phyloP scores from a whole-genome alignment of 2,329 filamentous ascomycete genomes.

The Aspergillus sp. region DNA sequence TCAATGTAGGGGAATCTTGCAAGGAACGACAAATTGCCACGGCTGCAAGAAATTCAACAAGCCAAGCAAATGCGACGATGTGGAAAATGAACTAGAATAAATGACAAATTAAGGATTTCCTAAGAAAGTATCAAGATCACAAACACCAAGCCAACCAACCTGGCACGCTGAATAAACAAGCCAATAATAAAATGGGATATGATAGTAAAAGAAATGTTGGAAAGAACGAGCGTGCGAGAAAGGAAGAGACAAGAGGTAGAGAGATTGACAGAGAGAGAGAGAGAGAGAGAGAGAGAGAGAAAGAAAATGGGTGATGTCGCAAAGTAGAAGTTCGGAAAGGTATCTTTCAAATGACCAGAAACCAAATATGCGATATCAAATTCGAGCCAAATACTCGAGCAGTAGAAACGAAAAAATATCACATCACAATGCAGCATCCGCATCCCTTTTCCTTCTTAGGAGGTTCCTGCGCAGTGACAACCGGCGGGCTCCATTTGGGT shows the following conservation, averaged over 20 bases:
- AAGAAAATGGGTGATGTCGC: background rate
- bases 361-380: background rate
- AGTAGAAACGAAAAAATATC: constrained; percentile 29
- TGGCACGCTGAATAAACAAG: constrained; percentile 20
- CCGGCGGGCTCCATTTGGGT: constrained; percentile 44
- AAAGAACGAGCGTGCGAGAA: background rate
- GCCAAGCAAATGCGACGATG: background rate
- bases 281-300: background rate
- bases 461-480: constrained; percentile 55
- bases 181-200: constrained; percentile 2
- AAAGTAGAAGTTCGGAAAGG: background rate
- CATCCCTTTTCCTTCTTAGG: constrained; percentile 55
- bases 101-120: constrained; percentile 7
- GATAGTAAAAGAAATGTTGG: background rate
- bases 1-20: constrained; percentile 4
- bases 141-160: constrained; percentile 14
- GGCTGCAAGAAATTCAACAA: background rate
- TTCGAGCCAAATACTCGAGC: too few species aligned
- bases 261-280: background rate
- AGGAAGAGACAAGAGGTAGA: background rate
- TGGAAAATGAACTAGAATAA: background rate
- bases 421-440: constrained; percentile 76
- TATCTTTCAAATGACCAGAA: constrained; percentile 1
- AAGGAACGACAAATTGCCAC: constrained; percentile 6
- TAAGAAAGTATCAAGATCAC: constrained; percentile 8